phyloP scores from a whole-genome alignment of 2,329 filamentous ascomycete species.

The Zasmidium cellare region DNA sequence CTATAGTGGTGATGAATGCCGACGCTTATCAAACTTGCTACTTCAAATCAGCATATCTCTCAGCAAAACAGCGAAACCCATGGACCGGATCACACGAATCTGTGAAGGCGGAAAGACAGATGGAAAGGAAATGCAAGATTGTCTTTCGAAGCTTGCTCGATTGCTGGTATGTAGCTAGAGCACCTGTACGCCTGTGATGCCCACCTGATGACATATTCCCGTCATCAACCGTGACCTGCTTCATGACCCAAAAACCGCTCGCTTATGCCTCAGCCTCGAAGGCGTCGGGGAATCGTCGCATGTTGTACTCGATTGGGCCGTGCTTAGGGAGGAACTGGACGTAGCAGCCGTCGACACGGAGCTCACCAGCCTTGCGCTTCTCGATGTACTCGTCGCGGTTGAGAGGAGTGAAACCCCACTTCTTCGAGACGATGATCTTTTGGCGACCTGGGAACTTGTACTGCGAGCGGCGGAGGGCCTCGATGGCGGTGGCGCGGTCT shows the following conservation, averaged over 20 bases:
- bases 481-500: slow-evolving; percentile 90
- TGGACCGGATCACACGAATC: too few relatives aligned
- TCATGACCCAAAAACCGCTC: slow-evolving; percentile 13
- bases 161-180: slow-evolving; percentile 1
- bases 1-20: too few relatives aligned
- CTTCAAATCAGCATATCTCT: too few relatives aligned
- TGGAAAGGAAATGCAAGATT: background rate
- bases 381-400: slow-evolving; percentile 96
- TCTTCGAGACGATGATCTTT: slow-evolving; percentile 99
- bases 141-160: background rate
- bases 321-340: slow-evolving; percentile 98
- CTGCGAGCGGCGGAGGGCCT: slow-evolving; percentile 98
- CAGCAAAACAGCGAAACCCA: too few relatives aligned
- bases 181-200: slow-evolving; percentile 4
- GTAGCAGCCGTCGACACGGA: slow-evolving; percentile 98
- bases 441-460: slow-evolving; percentile 99
- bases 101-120: too few relatives aligned
- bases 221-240: background rate
- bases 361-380: slow-evolving; percentile 87
- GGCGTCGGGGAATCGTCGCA: slow-evolving; percentile 91
- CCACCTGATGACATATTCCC: background rate
- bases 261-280: slow-evolving; percentile 56
- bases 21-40: too few relatives aligned
- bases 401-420: slow-evolving; percentile 99
- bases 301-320: slow-evolving; percentile 81